Conservation (phyloP, 1,284 basidiomycete genomes). For the Mycena citricolor region DNA sequence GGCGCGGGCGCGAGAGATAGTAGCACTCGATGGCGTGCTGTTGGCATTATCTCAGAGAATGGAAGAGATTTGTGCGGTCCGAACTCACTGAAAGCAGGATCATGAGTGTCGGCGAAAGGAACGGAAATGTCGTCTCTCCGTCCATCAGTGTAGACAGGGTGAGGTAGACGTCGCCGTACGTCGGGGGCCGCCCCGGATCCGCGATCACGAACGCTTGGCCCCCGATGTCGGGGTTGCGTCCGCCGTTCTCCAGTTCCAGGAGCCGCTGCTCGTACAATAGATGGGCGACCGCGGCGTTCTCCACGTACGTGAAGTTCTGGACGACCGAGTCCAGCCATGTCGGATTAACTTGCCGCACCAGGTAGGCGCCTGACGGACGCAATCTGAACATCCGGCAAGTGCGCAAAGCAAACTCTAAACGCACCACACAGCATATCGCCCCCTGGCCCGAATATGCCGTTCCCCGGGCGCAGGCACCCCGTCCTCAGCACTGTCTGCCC, state of each 20-base stretch:
- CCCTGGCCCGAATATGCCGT: constrained; percentile 70
- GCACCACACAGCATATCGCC: constrained; percentile 63
- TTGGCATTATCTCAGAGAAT: background rate
- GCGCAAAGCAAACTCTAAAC: background rate
- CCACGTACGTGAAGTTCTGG: constrained; percentile 68
- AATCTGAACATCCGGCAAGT: background rate
- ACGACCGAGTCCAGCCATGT: constrained; percentile 59
- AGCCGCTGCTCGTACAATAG: constrained; percentile 71
- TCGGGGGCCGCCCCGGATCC: constrained; percentile 60
- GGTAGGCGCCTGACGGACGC: constrained; percentile 39
- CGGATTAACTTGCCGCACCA: constrained; percentile 57
- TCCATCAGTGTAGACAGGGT: constrained; percentile 48
- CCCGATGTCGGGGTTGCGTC: constrained; percentile 59
- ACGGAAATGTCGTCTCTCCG: constrained; percentile 51
- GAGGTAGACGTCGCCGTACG: constrained; percentile 60
- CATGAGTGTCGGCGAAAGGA: constrained; percentile 55
- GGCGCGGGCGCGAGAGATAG: constrained; percentile 43
- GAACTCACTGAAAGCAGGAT: constrained; percentile 40
- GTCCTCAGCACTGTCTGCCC: constrained; percentile 49
- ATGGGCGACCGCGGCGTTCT: constrained; percentile 70
- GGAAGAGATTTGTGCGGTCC: background rate
- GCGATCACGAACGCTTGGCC: constrained; percentile 66
- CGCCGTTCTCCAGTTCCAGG: constrained; percentile 41
- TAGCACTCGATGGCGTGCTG: constrained; percentile 52
- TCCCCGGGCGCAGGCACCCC: constrained; percentile 72